Evolutionary conservation across 2,329 filamentous ascomycete genomes (phyloP), one percentile per base, ranked within the genome.

Genomic region (Fusarium gaditjirri): DNA sequence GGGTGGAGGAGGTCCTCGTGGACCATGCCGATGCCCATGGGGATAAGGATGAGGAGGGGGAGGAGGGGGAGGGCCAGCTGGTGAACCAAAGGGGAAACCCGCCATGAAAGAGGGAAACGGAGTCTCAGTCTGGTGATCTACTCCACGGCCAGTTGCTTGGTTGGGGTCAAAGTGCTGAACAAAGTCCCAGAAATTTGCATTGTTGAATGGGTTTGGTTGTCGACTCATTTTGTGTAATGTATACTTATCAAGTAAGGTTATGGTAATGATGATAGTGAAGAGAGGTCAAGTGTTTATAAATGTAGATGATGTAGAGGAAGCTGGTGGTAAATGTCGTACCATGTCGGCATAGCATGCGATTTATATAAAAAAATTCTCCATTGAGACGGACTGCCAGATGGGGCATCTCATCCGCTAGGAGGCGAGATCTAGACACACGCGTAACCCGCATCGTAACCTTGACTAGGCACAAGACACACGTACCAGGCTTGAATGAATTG

Each of bases 71-170:
- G 55, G 53, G 31, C 69, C 65, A 16, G 25, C 33, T 39, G 74
- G 74, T 16, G 66, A 70, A 44, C 71, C 73, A 64, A 82, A 83
- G 33, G 82, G 80, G 58, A 83, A 83, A 29, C 80, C 80, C 3
- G 75, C 62, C 41, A 76, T 76, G 58, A 79, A 78, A 57, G 56
- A 65, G 47, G 70, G 66, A 47, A 74, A 69, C 61, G 70, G 72
- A 35, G 76, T 61, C 38, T 73, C 75, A 55, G 73, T 76, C 41
- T 77, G 73, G 68, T 83, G 82, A 63, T 84, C 83, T 60, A 83
- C 80, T 50, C 83, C 82, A 23, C 77, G 77, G 44, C 83, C 81
- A 39, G 78, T 72, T 44, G 62, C 61, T 42, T 75, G 74, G 44
- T 74, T 76, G 27, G 80, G 78, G 65, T 81, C 78, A 36, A 81